Conservation (phyloP, 805 yeast species). For the Yamadazyma insecticola region DNA sequence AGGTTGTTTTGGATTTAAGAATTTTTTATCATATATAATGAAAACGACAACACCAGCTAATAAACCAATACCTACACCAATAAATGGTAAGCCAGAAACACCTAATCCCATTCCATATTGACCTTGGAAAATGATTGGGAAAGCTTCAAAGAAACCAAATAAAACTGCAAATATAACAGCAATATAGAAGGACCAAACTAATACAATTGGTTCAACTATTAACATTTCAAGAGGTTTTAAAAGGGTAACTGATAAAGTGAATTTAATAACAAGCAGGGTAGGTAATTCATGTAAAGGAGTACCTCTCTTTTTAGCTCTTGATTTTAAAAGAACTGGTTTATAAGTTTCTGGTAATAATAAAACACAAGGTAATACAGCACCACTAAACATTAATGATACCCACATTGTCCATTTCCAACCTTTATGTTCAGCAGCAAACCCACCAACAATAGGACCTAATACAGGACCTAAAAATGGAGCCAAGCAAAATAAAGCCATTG, state of each 20-base stretch:
- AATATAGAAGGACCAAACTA: conserved; percentile 62
- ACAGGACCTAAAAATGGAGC: conserved; percentile 83
- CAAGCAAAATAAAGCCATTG: conserved; percentile 74
- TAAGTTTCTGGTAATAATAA: conserved; percentile 68
- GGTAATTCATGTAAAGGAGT: conserved; percentile 36
- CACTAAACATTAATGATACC: conserved; percentile 68
- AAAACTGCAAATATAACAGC: conserved; percentile 75
- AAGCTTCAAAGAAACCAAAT: conserved; percentile 78
- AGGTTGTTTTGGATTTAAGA: conserved; percentile 52
- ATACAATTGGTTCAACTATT: conserved; percentile 68
- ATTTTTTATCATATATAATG: conserved; percentile 43
- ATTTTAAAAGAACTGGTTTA: conserved; percentile 57
- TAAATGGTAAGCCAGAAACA: conserved; percentile 62
- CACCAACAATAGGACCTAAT: conserved; percentile 70
- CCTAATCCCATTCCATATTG: conserved; percentile 57
- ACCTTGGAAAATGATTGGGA: conserved; percentile 68
- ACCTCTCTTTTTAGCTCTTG: conserved; percentile 60
- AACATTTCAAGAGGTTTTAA: conserved; percentile 67
- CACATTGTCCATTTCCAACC: conserved; percentile 67
- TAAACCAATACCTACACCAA: conserved; percentile 70
- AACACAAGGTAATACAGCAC: conserved; percentile 49
- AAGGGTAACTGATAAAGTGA: conserved; percentile 47
- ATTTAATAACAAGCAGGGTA: conserved; percentile 37
- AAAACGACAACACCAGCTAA: conserved; percentile 50
- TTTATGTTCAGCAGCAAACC: conserved; percentile 59